Percentiles rank a stretch among this genome's conserved stretches.
Conservation (phyloP, 129 eudicot genomes). For the Flaveria linearis region DNA sequence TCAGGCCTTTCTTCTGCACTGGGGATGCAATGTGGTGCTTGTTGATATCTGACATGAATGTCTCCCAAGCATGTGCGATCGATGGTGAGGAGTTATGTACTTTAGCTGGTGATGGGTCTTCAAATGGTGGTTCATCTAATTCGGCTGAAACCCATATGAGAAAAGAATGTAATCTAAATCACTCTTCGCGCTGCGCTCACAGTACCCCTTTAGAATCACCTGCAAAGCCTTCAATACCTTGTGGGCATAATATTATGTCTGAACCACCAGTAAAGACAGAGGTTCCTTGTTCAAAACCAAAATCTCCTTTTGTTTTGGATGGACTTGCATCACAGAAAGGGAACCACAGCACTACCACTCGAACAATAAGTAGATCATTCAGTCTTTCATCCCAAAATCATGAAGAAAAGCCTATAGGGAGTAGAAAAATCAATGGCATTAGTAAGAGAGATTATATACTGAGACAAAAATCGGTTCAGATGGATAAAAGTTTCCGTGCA, state of each 20-base stretch:
- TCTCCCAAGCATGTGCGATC: slow-evolving; percentile 78
- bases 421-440: slow-evolving; percentile 61
- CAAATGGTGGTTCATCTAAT: slow-evolving; percentile 43
- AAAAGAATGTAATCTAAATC: slow-evolving; percentile 41
- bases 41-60: slow-evolving; percentile 87
- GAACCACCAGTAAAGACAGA: slow-evolving; percentile 33
- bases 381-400: slow-evolving; percentile 43
- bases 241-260: slow-evolving; percentile 35
- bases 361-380: slow-evolving; percentile 44
- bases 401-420: slow-evolving; percentile 57
- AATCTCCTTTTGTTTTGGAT: slow-evolving; percentile 31
- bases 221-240: slow-evolving; percentile 30
- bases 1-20: slow-evolving; percentile 72
- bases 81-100: slow-evolving; percentile 36
- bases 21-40: slow-evolving; percentile 97
- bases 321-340: slow-evolving; percentile 49
- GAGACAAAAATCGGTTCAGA: slow-evolving; percentile 68
- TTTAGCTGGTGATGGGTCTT: slow-evolving; percentile 29
- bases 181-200: slow-evolving; percentile 33
- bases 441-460: slow-evolving; percentile 73
- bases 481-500: slow-evolving; percentile 73
- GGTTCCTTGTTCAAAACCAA: slow-evolving; percentile 37
- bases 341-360: neutral
- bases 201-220: slow-evolving; percentile 33
- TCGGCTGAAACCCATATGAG: slow-evolving; percentile 35